Percentiles rank a stretch among this genome's conserved stretches.
phyloP scores from a whole-genome alignment of 2,329 filamentous ascomycete genomes.

The Endoconidiophora laricicola region DNA sequence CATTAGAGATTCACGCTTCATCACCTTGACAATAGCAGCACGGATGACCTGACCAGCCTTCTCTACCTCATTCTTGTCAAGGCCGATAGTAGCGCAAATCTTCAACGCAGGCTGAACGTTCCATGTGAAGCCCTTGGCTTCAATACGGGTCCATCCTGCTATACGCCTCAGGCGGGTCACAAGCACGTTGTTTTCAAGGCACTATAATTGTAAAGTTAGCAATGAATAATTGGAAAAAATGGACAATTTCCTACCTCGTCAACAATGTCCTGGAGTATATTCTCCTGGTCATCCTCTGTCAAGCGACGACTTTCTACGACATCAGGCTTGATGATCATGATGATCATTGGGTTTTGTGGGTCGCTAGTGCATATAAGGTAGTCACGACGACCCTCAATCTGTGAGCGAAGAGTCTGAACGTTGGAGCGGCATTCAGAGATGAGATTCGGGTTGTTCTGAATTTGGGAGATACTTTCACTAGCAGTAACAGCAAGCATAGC shows the following conservation, averaged over 20 bases:
- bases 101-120: slow-evolving; percentile 69
- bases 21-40: slow-evolving; percentile 85
- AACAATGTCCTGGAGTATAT: slow-evolving; percentile 75
- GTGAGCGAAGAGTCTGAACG: slow-evolving; percentile 66
- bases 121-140: slow-evolving; percentile 52
- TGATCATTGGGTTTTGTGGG: slow-evolving; percentile 70
- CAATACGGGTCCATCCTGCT: slow-evolving; percentile 45
- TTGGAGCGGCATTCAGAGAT: slow-evolving; percentile 68
- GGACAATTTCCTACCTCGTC: slow-evolving; percentile 59
- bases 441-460: slow-evolving; percentile 77
- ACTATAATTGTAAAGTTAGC: slow-evolving; percentile 28
- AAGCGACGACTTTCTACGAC: slow-evolving; percentile 56
- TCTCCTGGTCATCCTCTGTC: slow-evolving; percentile 61
- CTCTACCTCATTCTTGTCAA: slow-evolving; percentile 90
- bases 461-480: slow-evolving; percentile 70
- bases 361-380: slow-evolving; percentile 75
- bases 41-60: slow-evolving; percentile 78
- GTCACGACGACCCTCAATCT: slow-evolving; percentile 83
- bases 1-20: slow-evolving; percentile 36
- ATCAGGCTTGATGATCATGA: slow-evolving; percentile 70
- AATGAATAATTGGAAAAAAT: slow-evolving; percentile 12
- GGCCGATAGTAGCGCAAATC: slow-evolving; percentile 71
- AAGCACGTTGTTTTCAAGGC: slow-evolving; percentile 72
- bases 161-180: slow-evolving; percentile 74
- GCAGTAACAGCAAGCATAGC: slow-evolving; percentile 92